A percentile compares a stretch with the other conserved stretches of the same genome.
Evolutionary conservation across 2,329 filamentous ascomycete genomes (phyloP).

Genomic region (Arthrobotrys pseudoclavata): DNA sequence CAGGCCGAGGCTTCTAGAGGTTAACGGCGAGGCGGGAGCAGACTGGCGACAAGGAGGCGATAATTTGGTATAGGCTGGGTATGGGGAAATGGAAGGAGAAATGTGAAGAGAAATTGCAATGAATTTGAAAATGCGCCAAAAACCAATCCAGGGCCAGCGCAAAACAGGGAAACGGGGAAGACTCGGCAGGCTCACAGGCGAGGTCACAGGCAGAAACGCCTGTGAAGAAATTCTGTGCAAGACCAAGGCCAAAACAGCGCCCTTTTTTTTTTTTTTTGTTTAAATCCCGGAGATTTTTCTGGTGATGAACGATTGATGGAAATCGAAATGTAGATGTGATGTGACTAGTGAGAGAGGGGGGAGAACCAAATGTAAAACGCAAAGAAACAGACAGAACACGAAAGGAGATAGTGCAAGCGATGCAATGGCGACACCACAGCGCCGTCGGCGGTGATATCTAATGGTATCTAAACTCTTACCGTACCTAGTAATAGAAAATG

Average conservation of each 20-base stretch:
- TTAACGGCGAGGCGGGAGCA: neutral
- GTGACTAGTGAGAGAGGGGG: neutral
- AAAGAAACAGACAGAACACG: conserved; percentile 23
- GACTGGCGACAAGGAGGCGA: conserved; percentile 23
- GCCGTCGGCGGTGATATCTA: conserved; percentile 8
- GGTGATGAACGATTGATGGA: neutral
- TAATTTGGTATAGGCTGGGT: conserved; percentile 8
- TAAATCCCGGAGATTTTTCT: neutral
- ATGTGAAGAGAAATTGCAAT: conserved; percentile 31
- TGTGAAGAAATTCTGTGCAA: conserved; percentile 14
- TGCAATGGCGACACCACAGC: conserved; percentile 35
- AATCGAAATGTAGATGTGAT: neutral
- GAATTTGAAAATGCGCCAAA: conserved; percentile 28
- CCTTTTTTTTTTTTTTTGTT: neutral
- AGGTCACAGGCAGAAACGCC: conserved; percentile 7
- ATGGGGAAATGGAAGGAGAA: conserved; percentile 28
- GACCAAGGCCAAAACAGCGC: neutral
- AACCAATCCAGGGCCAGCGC: conserved; percentile 20
- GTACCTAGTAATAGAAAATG: conserved; percentile 18
- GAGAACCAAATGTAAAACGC: neutral
- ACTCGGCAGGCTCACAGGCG: conserved; percentile 22
- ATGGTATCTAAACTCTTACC: conserved; percentile 34
- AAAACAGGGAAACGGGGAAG: conserved; percentile 55
- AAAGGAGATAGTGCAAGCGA: conserved; percentile 52
- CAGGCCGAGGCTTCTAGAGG: conserved; percentile 14